Evolutionary conservation across 2,329 filamentous ascomycete genomes (phyloP).

Genomic region (Fusarium sp.): DNA sequence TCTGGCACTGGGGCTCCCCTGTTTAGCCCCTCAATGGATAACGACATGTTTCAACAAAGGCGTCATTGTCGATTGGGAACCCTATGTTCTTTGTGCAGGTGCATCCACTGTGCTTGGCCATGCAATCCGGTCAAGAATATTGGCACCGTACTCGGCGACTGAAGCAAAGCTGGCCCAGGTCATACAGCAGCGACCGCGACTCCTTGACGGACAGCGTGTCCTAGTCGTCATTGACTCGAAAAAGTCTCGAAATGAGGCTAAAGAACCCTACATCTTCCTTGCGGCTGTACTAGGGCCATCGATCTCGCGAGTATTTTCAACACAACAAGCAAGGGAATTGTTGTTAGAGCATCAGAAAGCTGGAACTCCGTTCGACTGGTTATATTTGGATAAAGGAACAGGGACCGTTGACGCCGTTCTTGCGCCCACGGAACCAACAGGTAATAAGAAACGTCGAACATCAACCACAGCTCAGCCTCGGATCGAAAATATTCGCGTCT

Average conservation of each 20-base stretch:
- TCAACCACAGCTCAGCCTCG: slow-evolving; percentile 41
- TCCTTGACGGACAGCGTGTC: slow-evolving; percentile 73
- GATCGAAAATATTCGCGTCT: slow-evolving; percentile 69
- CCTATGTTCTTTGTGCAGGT: slow-evolving; percentile 87
- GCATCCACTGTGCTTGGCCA: slow-evolving; percentile 80
- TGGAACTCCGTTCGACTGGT: slow-evolving; percentile 72
- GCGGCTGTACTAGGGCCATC: slow-evolving; percentile 80
- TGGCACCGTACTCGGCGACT: slow-evolving; percentile 69
- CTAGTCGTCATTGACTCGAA: slow-evolving; percentile 72
- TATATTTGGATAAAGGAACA: slow-evolving; percentile 78
- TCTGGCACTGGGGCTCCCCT: slow-evolving; percentile 87
- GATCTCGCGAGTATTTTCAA: slow-evolving; percentile 72
- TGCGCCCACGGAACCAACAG: slow-evolving; percentile 34
- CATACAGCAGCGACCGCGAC: slow-evolving; percentile 67
- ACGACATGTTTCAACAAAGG: slow-evolving; percentile 73
- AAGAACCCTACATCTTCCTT: slow-evolving; percentile 82
- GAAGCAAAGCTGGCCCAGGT: slow-evolving; percentile 67
- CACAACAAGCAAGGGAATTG: slow-evolving; percentile 71
- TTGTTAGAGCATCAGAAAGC: slow-evolving; percentile 62
- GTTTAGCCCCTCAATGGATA: slow-evolving; percentile 85
- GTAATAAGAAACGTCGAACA: slow-evolving; percentile 55
- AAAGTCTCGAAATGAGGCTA: slow-evolving; percentile 70
- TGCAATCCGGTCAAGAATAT: slow-evolving; percentile 77
- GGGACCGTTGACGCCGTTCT: slow-evolving; percentile 65
- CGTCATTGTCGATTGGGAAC: slow-evolving; percentile 75